Conservation (phyloP, 139 green algal species). For the Closterium sp. region DNA sequence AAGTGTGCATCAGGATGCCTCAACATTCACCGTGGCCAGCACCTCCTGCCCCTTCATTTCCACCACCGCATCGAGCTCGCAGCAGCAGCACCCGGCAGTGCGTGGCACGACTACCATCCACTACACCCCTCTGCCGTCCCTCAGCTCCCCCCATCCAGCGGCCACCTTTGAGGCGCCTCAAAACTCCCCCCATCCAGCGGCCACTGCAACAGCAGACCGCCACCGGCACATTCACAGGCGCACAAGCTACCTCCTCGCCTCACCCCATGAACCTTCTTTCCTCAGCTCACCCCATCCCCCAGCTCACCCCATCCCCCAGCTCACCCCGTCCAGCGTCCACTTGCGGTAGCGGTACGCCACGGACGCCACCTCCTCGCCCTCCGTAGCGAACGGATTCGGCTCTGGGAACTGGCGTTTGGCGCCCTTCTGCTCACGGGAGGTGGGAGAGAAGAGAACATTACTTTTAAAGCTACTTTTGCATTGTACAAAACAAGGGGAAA, state of each 20-base stretch:
- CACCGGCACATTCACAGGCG: too few species aligned
- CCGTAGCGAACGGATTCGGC: conserved; percentile 72
- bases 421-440: conserved; percentile 24
- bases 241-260: conserved; percentile 54
- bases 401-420: conserved; percentile 62
- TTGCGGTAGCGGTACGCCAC: conserved; percentile 76
- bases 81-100: conserved; percentile 88
- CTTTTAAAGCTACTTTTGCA: too few species aligned
- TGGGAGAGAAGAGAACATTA: too few species aligned
- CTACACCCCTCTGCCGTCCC: not conserved
- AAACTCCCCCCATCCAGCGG: too few species aligned
- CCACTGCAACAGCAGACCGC: too few species aligned
- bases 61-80: conserved; percentile 80
- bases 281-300: not conserved
- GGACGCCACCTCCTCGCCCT: conserved; percentile 57
- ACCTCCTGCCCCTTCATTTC: conserved; percentile 61
- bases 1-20: too few species aligned
- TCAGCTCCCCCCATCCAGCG: conserved; percentile 59
- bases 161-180: too few species aligned
- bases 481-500: too few species aligned
- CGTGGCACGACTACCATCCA: too few species aligned
- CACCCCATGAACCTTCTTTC: not conserved
- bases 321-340: conserved; percentile 68
- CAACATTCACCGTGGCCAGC: too few species aligned
- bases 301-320: not conserved